phyloP scores from a whole-genome alignment of 257 asterid species.

The Petunia secreta region DNA sequence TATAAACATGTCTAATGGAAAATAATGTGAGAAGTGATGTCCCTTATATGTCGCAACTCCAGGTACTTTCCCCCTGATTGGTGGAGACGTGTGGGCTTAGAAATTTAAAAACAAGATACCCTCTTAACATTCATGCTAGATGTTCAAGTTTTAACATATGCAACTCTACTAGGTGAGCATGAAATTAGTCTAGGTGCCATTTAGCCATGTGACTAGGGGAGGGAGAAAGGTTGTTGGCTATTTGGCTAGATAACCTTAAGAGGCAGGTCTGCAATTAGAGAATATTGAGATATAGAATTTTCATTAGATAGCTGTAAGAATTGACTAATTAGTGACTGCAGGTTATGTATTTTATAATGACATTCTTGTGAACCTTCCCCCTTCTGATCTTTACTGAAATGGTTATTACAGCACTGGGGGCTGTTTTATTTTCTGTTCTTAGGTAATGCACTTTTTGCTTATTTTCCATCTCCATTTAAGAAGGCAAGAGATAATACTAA shows the following conservation, averaged over 20 bases:
- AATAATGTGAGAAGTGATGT: constrained; percentile 2
- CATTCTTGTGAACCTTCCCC: neutral
- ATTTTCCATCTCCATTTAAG: neutral
- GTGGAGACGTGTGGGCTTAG: neutral
- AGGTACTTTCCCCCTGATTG: neutral
- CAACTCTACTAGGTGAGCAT: neutral
- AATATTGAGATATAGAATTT: neutral
- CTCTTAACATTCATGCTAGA: neutral
- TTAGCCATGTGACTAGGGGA: neutral
- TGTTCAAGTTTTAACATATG: neutral
- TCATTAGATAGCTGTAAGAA: neutral
- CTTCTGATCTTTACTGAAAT: neutral
- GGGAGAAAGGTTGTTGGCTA: neutral
- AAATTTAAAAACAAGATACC: neutral
- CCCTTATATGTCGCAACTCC: neutral
- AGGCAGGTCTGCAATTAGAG: neutral
- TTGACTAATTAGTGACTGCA: neutral
- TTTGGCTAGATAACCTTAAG: neutral
- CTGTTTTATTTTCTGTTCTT: neutral
- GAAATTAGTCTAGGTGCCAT: constrained; percentile 12
- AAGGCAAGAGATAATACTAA: neutral
- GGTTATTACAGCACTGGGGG: neutral
- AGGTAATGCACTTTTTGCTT: neutral
- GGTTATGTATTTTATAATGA: too few species aligned
- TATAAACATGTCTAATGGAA: neutral